Evolutionary conservation across 2,329 filamentous ascomycete species (phyloP), one percentile per base, ranked within the genome.

Genomic region (Ophiostoma himal-ulmi): DNA sequence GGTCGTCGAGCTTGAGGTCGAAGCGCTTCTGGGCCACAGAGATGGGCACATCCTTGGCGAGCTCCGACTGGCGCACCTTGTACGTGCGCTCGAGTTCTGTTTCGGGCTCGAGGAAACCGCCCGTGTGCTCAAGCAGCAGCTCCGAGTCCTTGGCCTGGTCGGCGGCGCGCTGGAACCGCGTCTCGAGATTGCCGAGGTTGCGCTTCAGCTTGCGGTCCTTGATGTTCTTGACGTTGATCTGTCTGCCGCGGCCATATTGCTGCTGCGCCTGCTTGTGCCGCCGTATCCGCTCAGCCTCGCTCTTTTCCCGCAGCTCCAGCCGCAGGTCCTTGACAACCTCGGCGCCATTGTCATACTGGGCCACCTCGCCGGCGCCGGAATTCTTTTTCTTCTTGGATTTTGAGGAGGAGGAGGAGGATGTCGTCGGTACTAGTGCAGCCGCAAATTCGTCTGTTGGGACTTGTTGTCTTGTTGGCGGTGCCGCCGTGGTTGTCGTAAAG

Each of bases 11-110:
- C 76, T 91, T 93, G 76, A 99, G 82, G 74, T 97, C 94, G 77
- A 99, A 97, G 17, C 92, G 88, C 81, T 97, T 97, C 83, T 95
- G 93, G 17, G 93, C 94, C 14, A 92, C 93, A 77, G 94, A 92
- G 48, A 95, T 82, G 2, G 89, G 89, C 8, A 97, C 89, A 72
- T 88, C 88, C 3, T 86, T 81, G 75, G 85, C 84, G 73, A 99
- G 94, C 3, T 97, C 93, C 74, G 93, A 88, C 79, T 99, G 95
- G 72, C 91, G 89, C 67, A 97, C 91, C 80, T 92, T 94, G 82
- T 96, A 98, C 26, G 95, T 99, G 77, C 89, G 85, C 79, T 99
- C 95, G 72, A 99, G 84, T 78, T 94, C 94, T 36, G 86, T 86
- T 78, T 99, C 95, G 1, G 94, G 85, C 79, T 98, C 92, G 70